A percentile compares a stretch with the other conserved stretches of the same genome.
These are phyloP conservation scores for Lophium mytilinum DNA, from an alignment of 495 filamentous ascomycete genomes.

Conservation along the genomic window DNA sequence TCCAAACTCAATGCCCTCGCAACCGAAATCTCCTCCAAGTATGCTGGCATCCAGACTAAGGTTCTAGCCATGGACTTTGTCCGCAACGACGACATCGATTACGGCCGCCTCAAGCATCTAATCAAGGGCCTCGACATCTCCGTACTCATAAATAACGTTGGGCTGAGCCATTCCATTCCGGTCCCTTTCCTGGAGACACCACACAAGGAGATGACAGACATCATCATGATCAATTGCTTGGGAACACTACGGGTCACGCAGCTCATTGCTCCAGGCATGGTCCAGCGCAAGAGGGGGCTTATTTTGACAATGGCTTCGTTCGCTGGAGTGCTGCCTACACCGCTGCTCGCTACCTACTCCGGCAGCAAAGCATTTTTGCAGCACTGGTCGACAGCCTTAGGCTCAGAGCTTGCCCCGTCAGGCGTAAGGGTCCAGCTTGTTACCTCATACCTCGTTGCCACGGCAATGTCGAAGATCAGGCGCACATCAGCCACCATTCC, in stretches of 20 bases:
- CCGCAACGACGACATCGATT: conserved; percentile 64
- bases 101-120: conserved; percentile 57
- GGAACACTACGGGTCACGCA: conserved; percentile 82
- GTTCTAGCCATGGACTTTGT: conserved; percentile 87
- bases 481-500: conserved; percentile 68
- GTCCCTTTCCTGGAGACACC: conserved; percentile 77
- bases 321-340: conserved; percentile 82
- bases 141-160: conserved; percentile 95
- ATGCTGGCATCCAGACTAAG: conserved; percentile 56
- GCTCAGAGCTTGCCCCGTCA: conserved; percentile 68
- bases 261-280: conserved; percentile 77
- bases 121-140: conserved; percentile 69
- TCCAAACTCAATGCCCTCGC: conserved; percentile 77
- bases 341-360: conserved; percentile 91
- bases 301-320: conserved; percentile 98
- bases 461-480: conserved; percentile 93
- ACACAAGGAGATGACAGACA: conserved; percentile 70
- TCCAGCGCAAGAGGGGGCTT: conserved; percentile 70
- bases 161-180: conserved; percentile 85
- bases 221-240: conserved; percentile 88
- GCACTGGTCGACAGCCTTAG: conserved; percentile 85
- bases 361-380: conserved; percentile 98
- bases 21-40: conserved; percentile 61
- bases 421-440: conserved; percentile 81
- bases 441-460: conserved; percentile 84